phyloP scores from a whole-genome alignment of 257 asterid species.

The Solanum sitiens region DNA sequence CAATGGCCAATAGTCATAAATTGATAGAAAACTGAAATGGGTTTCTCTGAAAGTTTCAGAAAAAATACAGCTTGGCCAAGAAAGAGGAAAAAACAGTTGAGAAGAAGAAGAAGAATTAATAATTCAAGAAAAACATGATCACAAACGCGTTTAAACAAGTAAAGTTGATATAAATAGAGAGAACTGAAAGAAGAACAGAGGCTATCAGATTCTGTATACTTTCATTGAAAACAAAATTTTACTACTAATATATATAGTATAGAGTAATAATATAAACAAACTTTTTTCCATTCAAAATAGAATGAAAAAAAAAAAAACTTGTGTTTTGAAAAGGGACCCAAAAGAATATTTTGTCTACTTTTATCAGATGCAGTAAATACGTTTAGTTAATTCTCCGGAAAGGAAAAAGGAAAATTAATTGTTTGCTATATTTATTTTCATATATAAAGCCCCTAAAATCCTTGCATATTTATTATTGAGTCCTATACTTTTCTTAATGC shows the following conservation, averaged over 20 bases:
- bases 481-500: background rate
- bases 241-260: background rate
- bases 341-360: background rate
- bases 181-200: background rate
- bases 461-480: background rate
- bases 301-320: too few relatives aligned
- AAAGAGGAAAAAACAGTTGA: background rate
- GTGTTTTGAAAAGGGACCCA: background rate
- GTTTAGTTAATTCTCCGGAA: background rate
- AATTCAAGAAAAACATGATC: background rate
- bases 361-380: background rate
- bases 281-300: background rate
- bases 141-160: background rate
- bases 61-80: background rate
- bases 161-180: background rate
- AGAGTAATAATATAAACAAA: background rate
- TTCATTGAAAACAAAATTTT: background rate
- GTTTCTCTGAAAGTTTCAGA: background rate
- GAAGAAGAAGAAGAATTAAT: background rate
- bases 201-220: background rate
- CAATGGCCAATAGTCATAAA: background rate
- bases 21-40: background rate
- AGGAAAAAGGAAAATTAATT: background rate
- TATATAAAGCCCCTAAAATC: background rate
- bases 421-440: background rate